Conservation (phyloP, 78 protist species). For the Chrysochromulina tobinii region DNA sequence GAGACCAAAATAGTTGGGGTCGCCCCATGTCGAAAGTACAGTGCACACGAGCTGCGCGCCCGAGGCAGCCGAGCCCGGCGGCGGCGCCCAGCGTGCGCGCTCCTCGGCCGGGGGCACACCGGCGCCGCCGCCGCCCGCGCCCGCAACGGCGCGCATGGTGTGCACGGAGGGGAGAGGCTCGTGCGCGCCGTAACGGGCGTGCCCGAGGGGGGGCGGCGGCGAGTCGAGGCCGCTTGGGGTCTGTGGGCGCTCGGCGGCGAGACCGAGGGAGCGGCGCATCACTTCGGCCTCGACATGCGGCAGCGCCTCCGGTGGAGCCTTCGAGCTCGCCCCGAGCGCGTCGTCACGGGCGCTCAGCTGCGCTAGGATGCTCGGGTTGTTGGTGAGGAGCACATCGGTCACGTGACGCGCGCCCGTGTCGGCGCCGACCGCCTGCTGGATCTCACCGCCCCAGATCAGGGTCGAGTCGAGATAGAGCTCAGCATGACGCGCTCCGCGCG, state of each 20-base stretch:
- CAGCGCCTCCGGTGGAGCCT: too few relatives aligned
- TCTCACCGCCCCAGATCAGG: conserved; percentile 4
- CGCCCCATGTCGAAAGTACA: conserved; percentile 71
- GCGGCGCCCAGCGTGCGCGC: neutral
- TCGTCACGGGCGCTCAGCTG: too few relatives aligned
- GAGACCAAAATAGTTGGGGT: conserved; percentile 74
- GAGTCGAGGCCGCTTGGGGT: too few relatives aligned
- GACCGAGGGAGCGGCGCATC: too few relatives aligned
- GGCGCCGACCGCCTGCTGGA: neutral
- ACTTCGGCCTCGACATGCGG: too few relatives aligned
- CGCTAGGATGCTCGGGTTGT: neutral
- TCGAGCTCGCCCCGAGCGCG: too few relatives aligned
- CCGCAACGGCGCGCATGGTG: too few relatives aligned
- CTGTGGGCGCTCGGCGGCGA: too few relatives aligned
- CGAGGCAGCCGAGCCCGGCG: neutral
- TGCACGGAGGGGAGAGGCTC: neutral
- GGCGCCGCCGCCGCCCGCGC: too few relatives aligned
- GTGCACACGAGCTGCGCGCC: neutral
- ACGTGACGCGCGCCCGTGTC: neutral
- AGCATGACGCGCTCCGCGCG: conserved; percentile 21
- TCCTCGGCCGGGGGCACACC: too few relatives aligned
- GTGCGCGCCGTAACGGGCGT: too few relatives aligned
- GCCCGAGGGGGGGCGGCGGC: too few relatives aligned
- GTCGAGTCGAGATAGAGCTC: neutral
- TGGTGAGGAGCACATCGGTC: neutral